These are phyloP conservation scores for Corynespora cassiicola DNA, from an alignment of 2,329 filamentous ascomycete genomes.

Conservation along the genomic window DNA sequence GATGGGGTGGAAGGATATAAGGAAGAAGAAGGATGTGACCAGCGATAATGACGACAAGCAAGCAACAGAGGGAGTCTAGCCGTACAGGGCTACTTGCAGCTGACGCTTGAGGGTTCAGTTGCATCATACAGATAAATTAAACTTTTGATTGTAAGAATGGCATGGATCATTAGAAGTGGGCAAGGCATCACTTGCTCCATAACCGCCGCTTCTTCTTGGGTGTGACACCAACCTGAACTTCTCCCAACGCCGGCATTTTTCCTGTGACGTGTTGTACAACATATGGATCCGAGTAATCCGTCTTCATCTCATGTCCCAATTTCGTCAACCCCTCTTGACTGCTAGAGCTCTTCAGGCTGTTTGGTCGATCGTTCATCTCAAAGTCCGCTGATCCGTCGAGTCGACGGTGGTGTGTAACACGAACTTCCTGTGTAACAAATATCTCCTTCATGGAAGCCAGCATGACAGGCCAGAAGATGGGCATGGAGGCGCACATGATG, in stretches of 20 bases:
- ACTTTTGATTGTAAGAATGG: too few species aligned
- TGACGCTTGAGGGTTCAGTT: too few species aligned
- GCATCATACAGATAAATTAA: too few species aligned
- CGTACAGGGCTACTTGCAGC: too few species aligned
- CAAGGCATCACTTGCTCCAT: too few species aligned
- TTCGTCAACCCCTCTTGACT: conserved; percentile 28
- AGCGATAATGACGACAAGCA: too few species aligned
- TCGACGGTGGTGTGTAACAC: conserved; percentile 31
- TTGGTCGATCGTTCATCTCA: conserved; percentile 24
- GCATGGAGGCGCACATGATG: conserved; percentile 44
- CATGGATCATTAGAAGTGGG: too few species aligned
- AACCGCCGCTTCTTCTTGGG: conserved; percentile 4
- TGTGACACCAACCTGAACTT: conserved; percentile 1
- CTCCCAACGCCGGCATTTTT: conserved; percentile 1
- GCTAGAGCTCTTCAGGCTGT: conserved; percentile 24
- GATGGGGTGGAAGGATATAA: conserved; percentile 33
- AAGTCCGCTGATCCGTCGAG: conserved; percentile 16
- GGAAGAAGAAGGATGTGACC: conserved; percentile 20
- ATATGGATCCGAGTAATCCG: conserved; percentile 14
- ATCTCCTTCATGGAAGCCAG: conserved; percentile 35
- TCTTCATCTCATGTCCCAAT: conserved; percentile 4
- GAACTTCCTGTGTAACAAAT: conserved; percentile 42
- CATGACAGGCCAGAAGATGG: conserved; percentile 45
- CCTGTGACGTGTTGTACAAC: conserved; percentile 15
- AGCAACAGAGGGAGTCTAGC: too few species aligned